Conservation (phyloP, 1,284 basidiomycete genomes). For the Apiotrichum domesticum region DNA sequence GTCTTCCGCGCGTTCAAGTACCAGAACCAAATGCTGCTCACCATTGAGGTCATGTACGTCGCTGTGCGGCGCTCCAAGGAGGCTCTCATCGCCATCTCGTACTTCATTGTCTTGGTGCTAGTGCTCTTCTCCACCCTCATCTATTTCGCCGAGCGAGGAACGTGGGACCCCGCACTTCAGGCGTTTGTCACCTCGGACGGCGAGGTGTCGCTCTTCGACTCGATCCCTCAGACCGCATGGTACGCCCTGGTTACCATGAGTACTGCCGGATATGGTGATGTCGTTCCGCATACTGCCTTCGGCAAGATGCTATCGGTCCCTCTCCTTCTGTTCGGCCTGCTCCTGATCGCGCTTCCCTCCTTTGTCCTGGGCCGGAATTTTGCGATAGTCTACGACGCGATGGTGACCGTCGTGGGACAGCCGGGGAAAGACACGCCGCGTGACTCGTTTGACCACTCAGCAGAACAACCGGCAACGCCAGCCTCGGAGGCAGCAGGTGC, state of each 20-base stretch:
- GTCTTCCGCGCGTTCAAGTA: constrained; percentile 83
- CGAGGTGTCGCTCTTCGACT: constrained; percentile 55
- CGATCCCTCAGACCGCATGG: constrained; percentile 72
- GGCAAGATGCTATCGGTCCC: constrained; percentile 77
- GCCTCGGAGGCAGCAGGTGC: not conserved
- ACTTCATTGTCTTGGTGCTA: constrained; percentile 80
- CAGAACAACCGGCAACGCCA: no score
- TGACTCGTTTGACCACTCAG: not conserved
- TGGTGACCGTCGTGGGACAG: constrained; percentile 37
- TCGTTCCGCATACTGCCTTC: constrained; percentile 72
- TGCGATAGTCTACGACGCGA: constrained; percentile 75
- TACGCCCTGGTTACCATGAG: constrained; percentile 54
- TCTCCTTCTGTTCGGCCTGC: constrained; percentile 72
- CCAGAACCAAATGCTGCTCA: constrained; percentile 58
- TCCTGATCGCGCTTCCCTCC: constrained; percentile 77
- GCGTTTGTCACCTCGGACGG: constrained; percentile 78
- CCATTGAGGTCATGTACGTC: constrained; percentile 88
- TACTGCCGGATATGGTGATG: constrained; percentile 60
- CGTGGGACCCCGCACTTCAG: constrained; percentile 71
- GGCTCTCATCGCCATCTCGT: constrained; percentile 73
- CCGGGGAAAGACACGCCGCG: not conserved
- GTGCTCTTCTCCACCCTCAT: constrained; percentile 78
- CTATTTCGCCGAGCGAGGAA: constrained; percentile 80
- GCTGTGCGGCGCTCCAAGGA: constrained; percentile 78
- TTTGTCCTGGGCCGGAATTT: constrained; percentile 86